A percentile compares a stretch with the other conserved stretches of the same genome.
Evolutionary conservation across 495 filamentous ascomycete genomes (phyloP).

Genomic region (Penicillium argentinense): DNA sequence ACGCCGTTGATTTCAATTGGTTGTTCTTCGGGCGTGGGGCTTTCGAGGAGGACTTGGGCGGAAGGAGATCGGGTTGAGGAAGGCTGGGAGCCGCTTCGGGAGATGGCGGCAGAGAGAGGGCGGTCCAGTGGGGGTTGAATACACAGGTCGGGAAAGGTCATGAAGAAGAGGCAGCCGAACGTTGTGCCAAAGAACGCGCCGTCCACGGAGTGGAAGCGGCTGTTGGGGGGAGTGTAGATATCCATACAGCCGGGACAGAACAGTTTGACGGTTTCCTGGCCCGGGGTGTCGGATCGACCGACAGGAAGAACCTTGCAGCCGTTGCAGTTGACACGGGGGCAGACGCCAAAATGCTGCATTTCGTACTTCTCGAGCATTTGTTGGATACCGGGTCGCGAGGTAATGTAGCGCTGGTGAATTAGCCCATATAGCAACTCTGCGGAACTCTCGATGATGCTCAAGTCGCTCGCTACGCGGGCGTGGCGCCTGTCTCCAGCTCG

Average conservation of each 20-base stretch:
- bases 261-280: conserved; percentile 95
- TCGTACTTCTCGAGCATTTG: conserved; percentile 99
- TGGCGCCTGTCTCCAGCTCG: conserved; percentile 70
- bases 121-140: conserved; percentile 49
- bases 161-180: conserved; percentile 92
- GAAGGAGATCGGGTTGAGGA: conserved; percentile 20
- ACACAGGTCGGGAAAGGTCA: conserved; percentile 96
- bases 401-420: conserved; percentile 98
- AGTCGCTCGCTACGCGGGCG: conserved; percentile 82
- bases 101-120: conserved; percentile 28
- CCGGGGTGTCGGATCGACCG: conserved; percentile 87
- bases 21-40: conserved; percentile 42
- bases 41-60: background rate
- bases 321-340: conserved; percentile 86
- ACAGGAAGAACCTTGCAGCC: conserved; percentile 87
- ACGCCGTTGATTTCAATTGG: conserved; percentile 78
- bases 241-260: conserved; percentile 97
- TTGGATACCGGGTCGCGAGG: conserved; percentile 93
- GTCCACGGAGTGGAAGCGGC: conserved; percentile 95
- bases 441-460: conserved; percentile 93
- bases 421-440: conserved; percentile 97
- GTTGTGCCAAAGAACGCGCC: conserved; percentile 98
- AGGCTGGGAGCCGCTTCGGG: conserved; percentile 34
- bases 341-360: conserved; percentile 88
- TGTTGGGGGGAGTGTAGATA: conserved; percentile 96